Base-by-base conservation (phyloP, 768 basidiomycete species). In the Crucibulum laeve region DNA sequence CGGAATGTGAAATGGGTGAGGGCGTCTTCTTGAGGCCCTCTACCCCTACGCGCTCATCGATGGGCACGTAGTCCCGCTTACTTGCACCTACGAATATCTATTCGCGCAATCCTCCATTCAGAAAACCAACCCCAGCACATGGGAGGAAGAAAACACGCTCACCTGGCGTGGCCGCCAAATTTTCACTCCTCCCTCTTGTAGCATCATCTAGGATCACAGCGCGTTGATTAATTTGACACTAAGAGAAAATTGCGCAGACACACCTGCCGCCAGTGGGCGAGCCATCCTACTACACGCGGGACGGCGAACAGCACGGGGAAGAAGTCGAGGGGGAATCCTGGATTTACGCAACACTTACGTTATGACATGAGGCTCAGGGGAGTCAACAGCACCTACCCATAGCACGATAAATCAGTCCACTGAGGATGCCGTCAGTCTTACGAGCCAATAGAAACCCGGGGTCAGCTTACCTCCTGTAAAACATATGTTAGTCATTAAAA, bases 251-350 rank as follows among this genome's bases (percentile, higher is more conserved):
- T 33, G n/a, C 19, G 24, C 37, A 37, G 24, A 17, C 15, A 34
- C 10, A 82, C 87, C 76, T 89, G 88, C 43, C 88, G 74, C 91
- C 91, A 94, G 62, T 93, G 91, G 0, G 91, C 88, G 5, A 94
- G 70, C 92, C 91, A 94, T 15, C 92, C 91, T 21, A 91, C 90
- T 5, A 95, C 90, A 17, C 92, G 80, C 1, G 92, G 92, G 2
- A 95, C 91, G 15, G 84, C 91, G 56, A 95, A 95, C 24, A 95
- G 68, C 17, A 95, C 91, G 0, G 92, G 91, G 80, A 93, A 94
- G 63, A 88, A 94, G 66, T 95, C 92, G 51, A 88, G 74, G 1
- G 92, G 92, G 76, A 94, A 94, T 34, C 91, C 88, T 88, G 49
- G 46, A 48, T n/a, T n/a, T n/a, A 36, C 22, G 24, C n/a, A 14